Conservation (phyloP, 2,329 filamentous ascomycete species). For the Aspergillus piperis region DNA sequence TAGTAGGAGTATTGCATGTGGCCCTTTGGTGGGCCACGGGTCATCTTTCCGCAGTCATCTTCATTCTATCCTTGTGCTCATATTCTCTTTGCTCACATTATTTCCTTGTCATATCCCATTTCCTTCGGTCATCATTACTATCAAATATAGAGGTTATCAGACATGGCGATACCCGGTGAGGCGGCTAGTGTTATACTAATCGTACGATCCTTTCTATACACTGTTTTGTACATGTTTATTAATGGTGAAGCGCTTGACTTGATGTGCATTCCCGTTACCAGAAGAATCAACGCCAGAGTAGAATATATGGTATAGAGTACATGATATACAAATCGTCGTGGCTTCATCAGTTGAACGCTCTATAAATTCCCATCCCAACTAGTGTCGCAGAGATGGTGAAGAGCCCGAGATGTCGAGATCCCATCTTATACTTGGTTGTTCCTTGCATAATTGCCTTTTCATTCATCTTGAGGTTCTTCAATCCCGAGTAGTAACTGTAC, state of each 20-base stretch:
- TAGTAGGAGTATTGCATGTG: conserved; percentile 36
- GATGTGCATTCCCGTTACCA: neutral
- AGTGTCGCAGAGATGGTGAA: conserved; percentile 67
- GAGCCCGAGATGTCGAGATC: conserved; percentile 68
- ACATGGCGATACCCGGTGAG: conserved; percentile 39
- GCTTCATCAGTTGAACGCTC: conserved; percentile 58
- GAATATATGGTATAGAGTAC: conserved; percentile 5
- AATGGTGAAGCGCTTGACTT: neutral
- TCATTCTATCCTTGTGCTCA: conserved; percentile 12
- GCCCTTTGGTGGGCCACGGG: conserved; percentile 17
- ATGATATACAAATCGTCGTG: neutral
- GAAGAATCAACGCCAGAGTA: neutral
- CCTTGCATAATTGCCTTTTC: conserved; percentile 64
- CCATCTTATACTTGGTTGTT: conserved; percentile 71
- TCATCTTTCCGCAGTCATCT: conserved; percentile 19
- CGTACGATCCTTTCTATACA: conserved; percentile 10
- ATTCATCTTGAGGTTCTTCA: conserved; percentile 68
- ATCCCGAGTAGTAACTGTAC: conserved; percentile 77
- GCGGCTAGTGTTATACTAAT: conserved; percentile 28
- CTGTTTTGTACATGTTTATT: conserved; percentile 10
- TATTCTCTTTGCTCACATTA: conserved; percentile 11
- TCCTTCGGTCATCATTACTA: conserved; percentile 21
- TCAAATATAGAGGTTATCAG: conserved; percentile 38
- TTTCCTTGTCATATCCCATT: conserved; percentile 16
- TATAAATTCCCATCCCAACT: conserved; percentile 70